A percentile compares a stretch with the other conserved stretches of the same genome.
Evolutionary conservation across 2,329 filamentous ascomycete genomes (phyloP).

Genomic region (Colletotrichum destructivum): DNA sequence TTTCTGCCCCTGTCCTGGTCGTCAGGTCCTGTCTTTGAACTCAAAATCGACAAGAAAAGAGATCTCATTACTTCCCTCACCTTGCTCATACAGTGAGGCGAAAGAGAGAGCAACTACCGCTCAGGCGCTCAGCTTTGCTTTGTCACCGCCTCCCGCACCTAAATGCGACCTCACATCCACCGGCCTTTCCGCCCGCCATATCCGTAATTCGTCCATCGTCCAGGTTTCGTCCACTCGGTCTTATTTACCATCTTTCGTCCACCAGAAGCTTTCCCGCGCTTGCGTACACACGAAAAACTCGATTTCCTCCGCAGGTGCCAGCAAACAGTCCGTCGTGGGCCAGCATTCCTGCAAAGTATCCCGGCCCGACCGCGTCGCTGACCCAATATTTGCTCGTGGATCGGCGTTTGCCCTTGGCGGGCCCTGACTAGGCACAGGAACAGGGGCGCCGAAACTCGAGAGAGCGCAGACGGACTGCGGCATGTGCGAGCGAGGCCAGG

Average conservation of each 20-base stretch:
- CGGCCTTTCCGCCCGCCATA: not conserved
- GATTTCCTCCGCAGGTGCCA: not conserved
- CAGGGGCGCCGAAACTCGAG: constrained; percentile 22
- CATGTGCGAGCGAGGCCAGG: constrained; percentile 26
- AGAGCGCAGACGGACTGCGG: constrained; percentile 26
- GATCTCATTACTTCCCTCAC: not conserved
- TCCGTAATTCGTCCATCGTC: too few relatives aligned
- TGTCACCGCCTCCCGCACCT: constrained; percentile 24
- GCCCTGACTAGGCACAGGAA: constrained; percentile 24
- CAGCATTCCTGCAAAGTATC: not conserved
- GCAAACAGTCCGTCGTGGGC: not conserved
- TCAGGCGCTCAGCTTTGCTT: constrained; percentile 26
- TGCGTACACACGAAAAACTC: not conserved
- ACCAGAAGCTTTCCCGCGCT: not conserved
- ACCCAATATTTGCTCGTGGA: constrained; percentile 28
- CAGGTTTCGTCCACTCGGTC: too few relatives aligned
- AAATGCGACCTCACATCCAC: constrained; percentile 37
- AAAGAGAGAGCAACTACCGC: not conserved
- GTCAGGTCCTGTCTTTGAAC: constrained; percentile 19
- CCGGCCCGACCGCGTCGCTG: constrained; percentile 22
- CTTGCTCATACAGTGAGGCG: not conserved
- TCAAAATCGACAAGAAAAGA: constrained; percentile 18
- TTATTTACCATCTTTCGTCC: not conserved
- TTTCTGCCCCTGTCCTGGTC: constrained; percentile 27
- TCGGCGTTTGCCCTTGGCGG: constrained; percentile 34